These are phyloP conservation scores for Trichoderma sp. DNA, from an alignment of 2,329 filamentous ascomycete genomes.

Conservation along the genomic window DNA sequence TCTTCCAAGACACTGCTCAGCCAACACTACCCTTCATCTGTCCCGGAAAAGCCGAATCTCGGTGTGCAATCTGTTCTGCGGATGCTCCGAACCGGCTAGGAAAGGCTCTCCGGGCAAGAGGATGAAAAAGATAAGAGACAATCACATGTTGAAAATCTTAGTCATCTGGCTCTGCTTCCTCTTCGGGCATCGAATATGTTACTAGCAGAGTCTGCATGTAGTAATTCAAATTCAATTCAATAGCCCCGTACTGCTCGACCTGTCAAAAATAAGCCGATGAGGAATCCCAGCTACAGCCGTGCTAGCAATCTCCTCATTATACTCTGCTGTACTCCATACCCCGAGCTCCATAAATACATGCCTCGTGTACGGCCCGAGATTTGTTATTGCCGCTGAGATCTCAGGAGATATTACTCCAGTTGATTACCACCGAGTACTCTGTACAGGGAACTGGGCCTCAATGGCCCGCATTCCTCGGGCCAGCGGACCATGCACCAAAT, in stretches of 20 bases:
- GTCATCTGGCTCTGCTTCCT: neutral
- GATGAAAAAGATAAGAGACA: slow-evolving; percentile 12
- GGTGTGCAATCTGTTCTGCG: neutral
- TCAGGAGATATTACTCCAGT: neutral
- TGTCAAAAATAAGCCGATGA: neutral
- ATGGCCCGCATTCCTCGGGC: slow-evolving; percentile 22
- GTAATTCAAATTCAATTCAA: neutral
- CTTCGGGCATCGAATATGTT: neutral
- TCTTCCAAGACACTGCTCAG: neutral
- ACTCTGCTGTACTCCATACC: neutral
- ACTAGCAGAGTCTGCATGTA: too few species aligned
- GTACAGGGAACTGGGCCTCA: neutral
- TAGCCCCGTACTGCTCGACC: neutral
- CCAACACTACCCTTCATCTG: neutral
- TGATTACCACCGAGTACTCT: neutral
- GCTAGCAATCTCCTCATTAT: neutral
- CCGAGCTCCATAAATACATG: neutral
- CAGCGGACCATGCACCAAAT: slow-evolving; percentile 13
- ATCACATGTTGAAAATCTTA: neutral
- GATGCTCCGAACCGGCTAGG: slow-evolving; percentile 5
- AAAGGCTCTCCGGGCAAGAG: slow-evolving; percentile 9
- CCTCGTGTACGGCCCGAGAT: neutral
- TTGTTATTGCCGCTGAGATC: neutral
- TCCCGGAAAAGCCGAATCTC: neutral
- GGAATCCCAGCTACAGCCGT: neutral